Percentiles rank a stretch among this genome's conserved stretches.
Evolutionary conservation across 2,329 filamentous ascomycete species (phyloP).

Genomic region (Fonsecaea monophora): DNA sequence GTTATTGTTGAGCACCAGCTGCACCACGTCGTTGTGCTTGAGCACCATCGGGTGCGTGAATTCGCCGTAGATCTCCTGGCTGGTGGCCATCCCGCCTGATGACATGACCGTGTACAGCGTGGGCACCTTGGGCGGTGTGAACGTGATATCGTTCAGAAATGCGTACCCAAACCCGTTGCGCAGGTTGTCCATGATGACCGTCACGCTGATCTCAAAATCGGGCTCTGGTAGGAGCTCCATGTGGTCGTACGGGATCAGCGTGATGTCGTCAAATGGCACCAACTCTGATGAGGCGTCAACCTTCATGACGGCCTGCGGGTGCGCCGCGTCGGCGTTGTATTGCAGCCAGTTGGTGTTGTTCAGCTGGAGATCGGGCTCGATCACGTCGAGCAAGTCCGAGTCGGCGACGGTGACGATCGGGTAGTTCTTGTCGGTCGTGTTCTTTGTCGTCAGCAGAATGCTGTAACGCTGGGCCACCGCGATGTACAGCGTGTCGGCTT

Average conservation of each 20-base stretch:
- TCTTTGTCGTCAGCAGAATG: constrained; percentile 60
- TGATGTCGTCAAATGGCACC: constrained; percentile 74
- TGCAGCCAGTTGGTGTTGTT: constrained; percentile 69
- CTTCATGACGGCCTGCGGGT: constrained; percentile 42
- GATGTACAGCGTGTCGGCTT: constrained; percentile 68
- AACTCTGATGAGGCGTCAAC: constrained; percentile 55
- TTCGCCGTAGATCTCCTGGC: constrained; percentile 70
- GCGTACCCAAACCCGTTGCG: constrained; percentile 65
- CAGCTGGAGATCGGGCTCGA: constrained; percentile 45
- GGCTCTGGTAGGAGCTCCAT: constrained; percentile 64
- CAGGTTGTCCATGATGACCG: constrained; percentile 71
- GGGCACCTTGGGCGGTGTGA: constrained; percentile 75
- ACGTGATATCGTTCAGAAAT: constrained; percentile 78
- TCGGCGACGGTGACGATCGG: constrained; percentile 61
- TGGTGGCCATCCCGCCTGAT: constrained; percentile 61
- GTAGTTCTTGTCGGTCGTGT: constrained; percentile 65
- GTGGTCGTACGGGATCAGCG: constrained; percentile 72
- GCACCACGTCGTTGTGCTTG: constrained; percentile 60
- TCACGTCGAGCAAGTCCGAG: constrained; percentile 44
- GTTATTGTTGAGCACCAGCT: constrained; percentile 50
- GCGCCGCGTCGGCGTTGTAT: constrained; percentile 58
- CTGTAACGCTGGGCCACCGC: constrained; percentile 66
- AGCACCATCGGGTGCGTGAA: constrained; percentile 72
- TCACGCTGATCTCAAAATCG: constrained; percentile 67
- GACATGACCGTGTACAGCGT: constrained; percentile 78